Base-by-base conservation (phyloP, 2,329 filamentous ascomycete species). In the Xylaria sp. region DNA sequence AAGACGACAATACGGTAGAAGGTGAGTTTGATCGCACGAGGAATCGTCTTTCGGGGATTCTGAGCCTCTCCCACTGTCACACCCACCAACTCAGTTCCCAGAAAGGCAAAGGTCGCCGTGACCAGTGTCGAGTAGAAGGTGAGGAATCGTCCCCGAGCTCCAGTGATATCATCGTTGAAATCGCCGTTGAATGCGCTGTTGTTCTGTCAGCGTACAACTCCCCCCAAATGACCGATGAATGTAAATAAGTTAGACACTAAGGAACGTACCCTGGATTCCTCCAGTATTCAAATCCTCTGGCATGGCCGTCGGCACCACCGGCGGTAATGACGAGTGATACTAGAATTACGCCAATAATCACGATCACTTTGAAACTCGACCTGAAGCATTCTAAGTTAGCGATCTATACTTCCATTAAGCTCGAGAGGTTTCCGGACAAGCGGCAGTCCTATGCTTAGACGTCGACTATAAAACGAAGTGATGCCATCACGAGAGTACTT, bases 1-100 rank as follows among this genome's bases (percentile, higher is more conserved):
- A 95, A 95, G 81, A 94, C 82, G 71, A 93, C 80, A 77, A 95
- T 94, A 65, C 92, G 92, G 82, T 87, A 94, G 79, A 94, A 94
- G 71, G 91, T 94, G 56, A 93, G 84, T 77, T 89, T 91, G 83
- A 94, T 94, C 60, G 91, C 92, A 66, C 89, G 87, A 6, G 92
- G 92, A 68, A 95, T 89, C 17, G 89, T 92, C 77, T 87, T 88
- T 76, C 91, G 88, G 0, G 92, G 92, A 80, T 94, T 94, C 80
- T 93, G 90, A 0, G 91, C 91, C 79, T 94, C 91, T 60, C 90
- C 91, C 38, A 93, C 90, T 0, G 91, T 94, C 15, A 94, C 90
- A 80, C 91, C 91, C 57, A 93, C 89, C 49, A 93, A 82, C 75
- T 94, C 91, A 2, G 91, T 92, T 66, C 91, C 91, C 4, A 94